These are phyloP conservation scores for Apiospora kogelbergensis DNA, from an alignment of 2,329 filamentous ascomycete species.

Conservation along the genomic window DNA sequence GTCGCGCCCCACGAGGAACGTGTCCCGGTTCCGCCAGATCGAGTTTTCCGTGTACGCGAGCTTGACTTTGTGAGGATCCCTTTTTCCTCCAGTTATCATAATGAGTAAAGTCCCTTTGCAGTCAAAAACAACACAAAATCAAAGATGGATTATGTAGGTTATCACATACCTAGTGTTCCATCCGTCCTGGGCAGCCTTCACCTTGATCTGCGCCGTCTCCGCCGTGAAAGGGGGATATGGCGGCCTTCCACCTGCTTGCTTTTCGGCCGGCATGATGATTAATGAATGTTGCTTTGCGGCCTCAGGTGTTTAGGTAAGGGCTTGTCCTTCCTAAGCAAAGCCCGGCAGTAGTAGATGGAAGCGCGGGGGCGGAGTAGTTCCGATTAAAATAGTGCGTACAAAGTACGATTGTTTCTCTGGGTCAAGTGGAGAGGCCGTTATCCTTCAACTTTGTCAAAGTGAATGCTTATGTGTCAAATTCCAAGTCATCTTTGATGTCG, in stretches of 20 bases:
- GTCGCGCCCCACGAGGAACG: constrained; percentile 68
- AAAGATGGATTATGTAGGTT: not conserved
- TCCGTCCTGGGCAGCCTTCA: constrained; percentile 78
- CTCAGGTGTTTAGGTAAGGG: not conserved
- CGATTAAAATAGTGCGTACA: not conserved
- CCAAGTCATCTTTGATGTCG: not conserved
- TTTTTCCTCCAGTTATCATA: constrained; percentile 29
- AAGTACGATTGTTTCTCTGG: not conserved
- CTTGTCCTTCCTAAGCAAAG: not conserved
- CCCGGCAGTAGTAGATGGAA: not conserved
- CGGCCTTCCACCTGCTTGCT: constrained; percentile 29
- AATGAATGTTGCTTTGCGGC: not conserved
- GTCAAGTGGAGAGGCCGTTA: not conserved
- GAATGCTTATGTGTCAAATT: no score
- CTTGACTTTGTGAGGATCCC: constrained; percentile 64
- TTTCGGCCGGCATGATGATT: not conserved
- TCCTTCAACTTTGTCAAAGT: not conserved
- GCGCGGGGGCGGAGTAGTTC: not conserved
- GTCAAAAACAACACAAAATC: not conserved
- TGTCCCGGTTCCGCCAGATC: constrained; percentile 77
- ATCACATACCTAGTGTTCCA: constrained; percentile 72
- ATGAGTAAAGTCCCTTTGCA: not conserved
- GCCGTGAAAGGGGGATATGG: constrained; percentile 71
- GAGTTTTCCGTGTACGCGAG: constrained; percentile 73
- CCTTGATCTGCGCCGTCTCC: constrained; percentile 71